Evolutionary conservation across 164 flowering plant genomes (phyloP).

Genomic region (Paratinospora sagittata): DNA sequence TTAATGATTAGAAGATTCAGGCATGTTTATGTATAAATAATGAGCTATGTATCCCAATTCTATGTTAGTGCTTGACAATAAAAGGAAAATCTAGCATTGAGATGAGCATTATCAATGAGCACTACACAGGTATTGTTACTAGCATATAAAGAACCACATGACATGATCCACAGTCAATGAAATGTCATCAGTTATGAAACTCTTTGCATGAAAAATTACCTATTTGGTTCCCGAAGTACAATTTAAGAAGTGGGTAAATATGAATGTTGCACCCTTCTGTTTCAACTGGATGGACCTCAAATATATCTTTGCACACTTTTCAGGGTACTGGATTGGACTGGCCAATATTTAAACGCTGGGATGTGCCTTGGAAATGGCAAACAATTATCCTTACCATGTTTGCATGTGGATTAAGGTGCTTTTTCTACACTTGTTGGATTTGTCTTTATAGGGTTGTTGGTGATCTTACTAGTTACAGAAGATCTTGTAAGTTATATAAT

Average conservation of each 20-base stretch:
- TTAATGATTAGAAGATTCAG: no score
- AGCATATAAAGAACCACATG: no score
- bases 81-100: no score
- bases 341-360: conserved; percentile 70
- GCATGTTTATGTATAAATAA: no score
- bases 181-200: no score
- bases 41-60: no score
- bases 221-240: neutral
- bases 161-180: no score
- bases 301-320: neutral
- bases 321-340: conserved; percentile 46
- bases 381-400: conserved; percentile 62
- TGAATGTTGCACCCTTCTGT: neutral
- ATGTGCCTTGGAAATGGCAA: conserved; percentile 93
- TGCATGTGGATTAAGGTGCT: conserved; percentile 81
- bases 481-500: no score
- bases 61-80: no score
- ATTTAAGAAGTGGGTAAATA: neutral
- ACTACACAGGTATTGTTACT: no score
- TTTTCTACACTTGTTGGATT: conserved; percentile 4
- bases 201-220: no score
- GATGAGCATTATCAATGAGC: no score
- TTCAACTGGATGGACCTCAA: neutral
- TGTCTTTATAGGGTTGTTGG: neutral
- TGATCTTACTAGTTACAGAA: neutral